Base-by-base conservation (phyloP, 805 yeast species). In the Metschnikowia kunwiensis region DNA sequence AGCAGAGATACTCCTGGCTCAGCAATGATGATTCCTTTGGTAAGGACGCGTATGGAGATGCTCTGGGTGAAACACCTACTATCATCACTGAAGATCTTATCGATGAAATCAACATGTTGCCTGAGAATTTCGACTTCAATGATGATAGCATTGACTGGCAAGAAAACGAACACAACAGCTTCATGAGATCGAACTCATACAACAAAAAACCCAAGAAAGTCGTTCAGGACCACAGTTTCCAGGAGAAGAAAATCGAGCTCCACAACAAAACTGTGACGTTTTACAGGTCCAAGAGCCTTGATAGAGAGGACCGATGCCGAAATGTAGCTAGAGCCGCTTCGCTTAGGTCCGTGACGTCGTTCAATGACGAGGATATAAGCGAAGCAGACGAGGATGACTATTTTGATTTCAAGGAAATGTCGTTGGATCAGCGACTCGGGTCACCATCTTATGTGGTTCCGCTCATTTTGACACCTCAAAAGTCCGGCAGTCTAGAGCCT, bases 261-360 rank as follows among this genome's bases (percentile, higher is more conserved):
- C 29, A 45, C 7, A 58, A 55, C 33, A 68, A 62, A 36, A 67
- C 72, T 1, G 72, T 68, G n/a, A 68, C 74, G 2, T 65, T 63
- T 30, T 68, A 63, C 46, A 47, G 63, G 27, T 55, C 56, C 16
- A 57, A 50, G 31, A 52, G 58, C 22, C 31, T 28, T 3, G 42
- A 32, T 16, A 22, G 19, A 10, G 32, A 46, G 1, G 53, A 51
- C 6, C 38, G 44, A 2, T 45, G 49, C 34, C 37, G 44, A 21
- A 53, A 59, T 29, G 39, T 56, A 5, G 55, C 61, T 23, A 37
- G 68, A 29, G 60, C 54, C 2, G 53, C 63, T 1, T 63, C 69
- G 1, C 38, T 49, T 4, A 40, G 58, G 10, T 62, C 68, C 6
- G 46, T 49, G 18, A 49, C 51, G 17, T 62, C 68, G 7, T 54